Evolutionary conservation across 2,329 filamentous ascomycete species (phyloP), one percentile per base, ranked within the genome.

Genomic region (Scortechinia acanthostroma): DNA sequence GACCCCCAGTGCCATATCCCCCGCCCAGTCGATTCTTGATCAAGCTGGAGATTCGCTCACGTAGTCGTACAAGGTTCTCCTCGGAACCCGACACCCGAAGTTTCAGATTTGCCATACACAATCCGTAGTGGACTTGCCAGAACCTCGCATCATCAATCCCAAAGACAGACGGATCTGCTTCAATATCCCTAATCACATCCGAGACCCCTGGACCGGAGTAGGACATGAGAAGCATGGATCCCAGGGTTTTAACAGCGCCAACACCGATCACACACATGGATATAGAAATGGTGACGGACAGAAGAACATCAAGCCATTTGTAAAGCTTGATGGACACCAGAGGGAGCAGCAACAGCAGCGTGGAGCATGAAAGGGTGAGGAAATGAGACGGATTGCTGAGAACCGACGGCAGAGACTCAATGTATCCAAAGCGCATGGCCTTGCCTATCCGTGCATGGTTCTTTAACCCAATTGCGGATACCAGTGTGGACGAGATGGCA

Each of bases 91-190:
- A 60, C 47, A 83, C 68, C 25, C 74, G 66, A 17, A 86, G 58
- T 57, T 79, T 83, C 51, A 86, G 53, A 55, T 82, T 84, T 4
- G 81, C 81, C 74, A 85, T 83, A 51, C 79, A 83, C 21, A 85
- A 62, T 3, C 80, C 80, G 53, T 85, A 83, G 56, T 86, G 80
- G n/a, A 83, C 81, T 59, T 86, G 81, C 81, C 81, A 86, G 55
- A 86, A 82, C 47, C 75, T 73, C 21, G 79, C 80, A 48, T 84
- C 80, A 49, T 83, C 78, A 43, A 86, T 70, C 1, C 64, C 69
- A 43, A 68, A 72, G 19, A 85, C 74, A 22, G 69, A 66, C 10
- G 75, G 72, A 51, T 83, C 79, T 3, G 70, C 68, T 54, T 80
- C 75, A 25, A 86, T 78, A 55, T 80, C 35, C 17, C 20, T 40